Base-by-base conservation (phyloP, 2,329 filamentous ascomycete species). In the Xylariaceae sp. region DNA sequence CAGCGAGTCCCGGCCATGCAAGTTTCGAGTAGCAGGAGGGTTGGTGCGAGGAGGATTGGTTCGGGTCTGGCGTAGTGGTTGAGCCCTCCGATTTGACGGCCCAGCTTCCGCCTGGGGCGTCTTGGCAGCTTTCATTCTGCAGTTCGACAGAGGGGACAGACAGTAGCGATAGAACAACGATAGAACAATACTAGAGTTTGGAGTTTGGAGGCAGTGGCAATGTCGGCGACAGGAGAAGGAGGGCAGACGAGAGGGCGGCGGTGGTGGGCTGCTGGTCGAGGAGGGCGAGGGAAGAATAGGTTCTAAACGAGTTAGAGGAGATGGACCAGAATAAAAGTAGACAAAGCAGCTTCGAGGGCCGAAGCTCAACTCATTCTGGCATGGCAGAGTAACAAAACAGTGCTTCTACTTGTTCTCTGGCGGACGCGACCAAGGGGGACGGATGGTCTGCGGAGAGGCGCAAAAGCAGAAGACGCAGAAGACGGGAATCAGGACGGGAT, bases 61-160 rank as follows among this genome's bases (percentile, higher is more conserved):
- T 65, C 83, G 81, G 63, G 83, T 80, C 70, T 86, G 83, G 57
- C 83, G 83, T 62, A 82, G 75, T 44, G 83, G 84, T 64, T 87
- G 83, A 51, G 81, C 80, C 68, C 83, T 76, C 63, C 83, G 79
- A 71, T 74, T 77, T 55, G 80, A 78, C 54, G 66, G 59, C 33
- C 62, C 63, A 47, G 73, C 67, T 50, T 73, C 69, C 31, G 69
- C 55, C 34, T 69, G 65, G 43, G 73, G 64, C 22, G 73, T 70
- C 62, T 81, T 83, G 45, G 77, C 75, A 42, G 79, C 77, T 70
- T 81, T 84, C 81, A 84, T 84, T 17, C 38, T 53, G 51, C 41
- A 34, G 48, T 19, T 45, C 22, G 13, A 28, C 22, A 28, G 22
- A 28, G 22, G 22, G 7, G 44, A 39, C 11, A 31, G 36, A 34